These are phyloP conservation scores for Mycena floridula DNA, from an alignment of 768 basidiomycete species.

Conservation along the genomic window DNA sequence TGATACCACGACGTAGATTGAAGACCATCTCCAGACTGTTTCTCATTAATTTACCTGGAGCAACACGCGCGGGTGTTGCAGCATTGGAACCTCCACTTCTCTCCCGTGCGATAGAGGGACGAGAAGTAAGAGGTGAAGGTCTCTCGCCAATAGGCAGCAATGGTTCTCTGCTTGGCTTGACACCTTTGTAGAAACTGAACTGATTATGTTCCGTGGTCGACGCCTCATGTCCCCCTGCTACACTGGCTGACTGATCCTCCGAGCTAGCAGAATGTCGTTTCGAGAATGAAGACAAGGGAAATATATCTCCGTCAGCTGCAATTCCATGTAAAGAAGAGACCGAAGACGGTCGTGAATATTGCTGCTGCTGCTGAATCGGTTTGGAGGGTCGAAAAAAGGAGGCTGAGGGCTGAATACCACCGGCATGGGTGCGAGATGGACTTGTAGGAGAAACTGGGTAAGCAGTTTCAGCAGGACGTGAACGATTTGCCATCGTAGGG, in stretches of 20 bases:
- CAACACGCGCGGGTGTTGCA: conserved; percentile 5
- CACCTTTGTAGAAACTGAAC: conserved; percentile 30
- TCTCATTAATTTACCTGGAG: conserved; percentile 35
- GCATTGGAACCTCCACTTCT: neutral
- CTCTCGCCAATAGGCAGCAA: conserved; percentile 51
- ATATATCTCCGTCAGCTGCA: conserved; percentile 17
- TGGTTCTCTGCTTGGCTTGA: conserved; percentile 69
- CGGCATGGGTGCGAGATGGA: conserved; percentile 42
- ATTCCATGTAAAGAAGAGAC: conserved; percentile 25
- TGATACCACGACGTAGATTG: conserved; percentile 43
- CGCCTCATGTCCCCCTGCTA: conserved; percentile 20
- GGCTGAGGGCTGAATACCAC: conserved; percentile 72
- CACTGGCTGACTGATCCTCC: conserved; percentile 29
- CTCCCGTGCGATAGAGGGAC: conserved; percentile 13
- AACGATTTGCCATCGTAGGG: too few species aligned
- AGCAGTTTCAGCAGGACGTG: neutral
- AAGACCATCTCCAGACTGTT: conserved; percentile 58
- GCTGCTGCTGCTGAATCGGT: conserved; percentile 41
- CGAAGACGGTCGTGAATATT: conserved; percentile 35
- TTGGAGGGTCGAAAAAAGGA: conserved; percentile 73
- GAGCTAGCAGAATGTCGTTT: conserved; percentile 35
- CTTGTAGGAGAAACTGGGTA: neutral
- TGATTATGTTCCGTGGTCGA: conserved; percentile 11
- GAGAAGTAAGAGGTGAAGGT: conserved; percentile 19
- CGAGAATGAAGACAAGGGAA: conserved; percentile 33